Base-by-base conservation (phyloP, 2,329 filamentous ascomycete species). In the Alternaria angustiovoidea region DNA sequence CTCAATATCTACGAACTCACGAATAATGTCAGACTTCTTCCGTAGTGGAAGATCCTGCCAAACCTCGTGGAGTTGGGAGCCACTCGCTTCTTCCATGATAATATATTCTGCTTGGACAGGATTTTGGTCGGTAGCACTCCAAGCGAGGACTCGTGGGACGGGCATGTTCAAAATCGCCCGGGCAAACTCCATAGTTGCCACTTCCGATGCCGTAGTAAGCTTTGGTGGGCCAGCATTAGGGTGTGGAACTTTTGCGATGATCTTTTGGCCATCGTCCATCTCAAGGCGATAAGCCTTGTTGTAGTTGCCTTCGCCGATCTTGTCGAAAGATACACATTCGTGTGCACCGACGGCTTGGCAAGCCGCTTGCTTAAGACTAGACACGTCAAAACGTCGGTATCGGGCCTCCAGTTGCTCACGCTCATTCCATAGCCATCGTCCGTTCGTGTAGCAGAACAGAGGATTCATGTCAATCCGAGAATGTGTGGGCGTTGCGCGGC, bases 81-180 rank as follows among this genome's bases (percentile, higher is more conserved):
- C 69, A 61, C 39, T 61, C n/a, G 68, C 73, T 68, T 71, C 66
- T 62, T 74, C 71, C 71, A 74, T 74, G 57, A 75, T 70, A 18
- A 75, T 75, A 41, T 74, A 75, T 68, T 75, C 73, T 44, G 71
- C 60, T 38, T 63, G 53, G 22, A 75, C 67, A 51, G 71, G 64
- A 43, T 72, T 74, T 38, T 69, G 38, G n/a, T 60, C 56, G 20
- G 59, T 62, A 43, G 67, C 64, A 57, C 61, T 70, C 70, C 68
- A 75, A 44, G 62, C 64, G 38, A 73, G 62, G 26, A 75, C 64
- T 57, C 61, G 59, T 43, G 72, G 72, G 26, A 71, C 67, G 3
- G 71, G 70, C 54, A 76, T 32, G 49, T 62, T 52, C 51, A 73
- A 57, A 44, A 72, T 47, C 4, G 58, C 63, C 47, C 64, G 46